Conservation (phyloP, 306 rosid genomes). For the Heteromeles arbutifolia region DNA sequence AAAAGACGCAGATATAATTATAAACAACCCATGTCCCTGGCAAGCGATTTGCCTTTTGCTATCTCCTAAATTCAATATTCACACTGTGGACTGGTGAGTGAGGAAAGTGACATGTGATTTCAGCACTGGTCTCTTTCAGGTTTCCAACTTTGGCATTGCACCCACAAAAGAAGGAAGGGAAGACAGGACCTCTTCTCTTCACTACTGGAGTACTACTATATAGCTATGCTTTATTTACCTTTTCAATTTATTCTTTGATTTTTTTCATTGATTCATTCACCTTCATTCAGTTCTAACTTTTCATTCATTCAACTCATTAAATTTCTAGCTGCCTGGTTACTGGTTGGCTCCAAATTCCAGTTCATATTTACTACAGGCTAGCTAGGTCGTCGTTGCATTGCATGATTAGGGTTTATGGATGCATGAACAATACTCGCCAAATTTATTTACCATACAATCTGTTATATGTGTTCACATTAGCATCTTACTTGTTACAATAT, state of each 20-base stretch:
- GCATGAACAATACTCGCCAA: neutral
- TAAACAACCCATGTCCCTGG: slow-evolving; percentile 43
- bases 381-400: neutral
- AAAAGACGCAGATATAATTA: neutral
- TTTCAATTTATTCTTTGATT: neutral
- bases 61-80: neutral
- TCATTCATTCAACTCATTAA: neutral
- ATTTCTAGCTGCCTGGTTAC: neutral
- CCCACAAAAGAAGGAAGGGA: slow-evolving; percentile 65
- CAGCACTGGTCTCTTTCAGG: slow-evolving; percentile 45
- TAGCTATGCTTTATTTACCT: slow-evolving; percentile 2
- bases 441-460: neutral
- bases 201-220: slow-evolving; percentile 37
- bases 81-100: neutral
- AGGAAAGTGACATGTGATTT: slow-evolving; percentile 63
- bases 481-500: neutral
- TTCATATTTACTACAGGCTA: neutral
- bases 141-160: slow-evolving; percentile 71
- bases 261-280: neutral
- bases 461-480: neutral
- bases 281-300: neutral
- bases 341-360: slow-evolving; percentile 6
- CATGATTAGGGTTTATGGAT: neutral
- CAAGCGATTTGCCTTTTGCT: neutral
- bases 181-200: slow-evolving; percentile 60